Base-by-base conservation (phyloP, 768 basidiomycete genomes). In the Rhodotorula kratochvilovae region DNA sequence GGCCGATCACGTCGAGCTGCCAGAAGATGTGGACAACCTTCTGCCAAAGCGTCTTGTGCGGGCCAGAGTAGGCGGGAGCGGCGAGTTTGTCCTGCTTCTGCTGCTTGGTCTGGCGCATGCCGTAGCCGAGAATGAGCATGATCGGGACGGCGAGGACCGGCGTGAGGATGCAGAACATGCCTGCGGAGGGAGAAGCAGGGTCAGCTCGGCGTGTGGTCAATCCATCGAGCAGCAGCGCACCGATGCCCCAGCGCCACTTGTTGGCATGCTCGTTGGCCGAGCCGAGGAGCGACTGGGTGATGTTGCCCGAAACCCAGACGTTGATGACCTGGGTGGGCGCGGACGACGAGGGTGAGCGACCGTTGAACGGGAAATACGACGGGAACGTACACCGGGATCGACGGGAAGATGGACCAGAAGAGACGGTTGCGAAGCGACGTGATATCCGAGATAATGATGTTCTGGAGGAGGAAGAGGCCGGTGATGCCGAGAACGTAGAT, bases 401-500 rank as follows among this genome's bases (percentile, higher is more conserved):
- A 74, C 2, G 79, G 80, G 55, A 79, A 77, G 69, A 80, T 77
- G 45, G 77, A 75, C 78, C 77, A 79, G 61, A 75, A 78, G 65
- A 78, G 68, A 51, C 76, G 54, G 65, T 70, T 71, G 35, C 68
- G 68, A 7, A 68, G 45, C 15, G 68, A 71, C 2, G 68, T 66
- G n/a, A 75, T 69, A 43, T 77, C 77, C n/a, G 68, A 45, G 51
- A 73, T 75, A 59, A 75, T 75, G 64, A 75, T 75, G 67, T 75
- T 75, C 51, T 75, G 68, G 7, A 80, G 73, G 16, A 80, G 62
- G 77, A 79, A 79, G 21, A 79, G 66, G 0, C 76, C 74, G 2
- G 79, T 79, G 66, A 80, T 79, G 21, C 80, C 80, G 27, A 80
- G 56, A 45, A 78, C 72, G 67, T 80, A 76, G 73, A 80, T 80